A percentile compares a stretch with the other conserved stretches of the same genome.
phyloP scores from a whole-genome alignment of 2,329 filamentous ascomycete species.

The Pseudogymnoascus sp. region DNA sequence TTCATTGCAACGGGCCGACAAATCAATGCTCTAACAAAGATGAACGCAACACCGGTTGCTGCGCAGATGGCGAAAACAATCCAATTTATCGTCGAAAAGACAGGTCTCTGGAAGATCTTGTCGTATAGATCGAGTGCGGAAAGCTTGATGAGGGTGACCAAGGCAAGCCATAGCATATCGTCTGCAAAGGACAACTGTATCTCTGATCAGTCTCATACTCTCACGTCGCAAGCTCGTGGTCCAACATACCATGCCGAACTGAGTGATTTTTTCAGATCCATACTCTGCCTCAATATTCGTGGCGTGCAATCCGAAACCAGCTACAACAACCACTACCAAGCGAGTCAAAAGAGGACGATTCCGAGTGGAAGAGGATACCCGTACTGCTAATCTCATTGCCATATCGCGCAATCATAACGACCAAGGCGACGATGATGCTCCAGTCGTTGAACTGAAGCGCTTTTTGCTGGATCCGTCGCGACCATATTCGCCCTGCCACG shows the following conservation, averaged over 20 bases:
- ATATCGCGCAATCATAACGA: conserved; percentile 16
- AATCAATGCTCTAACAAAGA: conserved; percentile 13
- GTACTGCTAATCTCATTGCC: conserved; percentile 7
- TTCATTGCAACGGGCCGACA: conserved; percentile 8
- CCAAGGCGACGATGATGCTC: conserved; percentile 13
- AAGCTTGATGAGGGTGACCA: conserved; percentile 15
- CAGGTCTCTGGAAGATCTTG: conserved; percentile 11
- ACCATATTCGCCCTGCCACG: conserved; percentile 18
- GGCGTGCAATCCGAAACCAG: not conserved
- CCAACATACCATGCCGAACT: not conserved
- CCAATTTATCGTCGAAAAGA: conserved; percentile 11
- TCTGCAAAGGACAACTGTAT: conserved; percentile 12
- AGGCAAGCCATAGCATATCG: not conserved
- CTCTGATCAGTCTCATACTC: conserved; percentile 10
- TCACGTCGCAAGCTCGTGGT: conserved; percentile 12
- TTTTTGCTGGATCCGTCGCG: conserved; percentile 11
- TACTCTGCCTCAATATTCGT: no score
- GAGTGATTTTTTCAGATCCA: not conserved
- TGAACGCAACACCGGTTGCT: conserved; percentile 13
- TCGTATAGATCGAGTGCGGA: conserved; percentile 19
- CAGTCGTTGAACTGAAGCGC: conserved; percentile 15
- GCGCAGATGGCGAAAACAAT: conserved; percentile 7
- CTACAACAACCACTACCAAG: conserved; percentile 11
- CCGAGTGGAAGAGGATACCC: no score
- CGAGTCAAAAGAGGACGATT: conserved; percentile 14